Evolutionary conservation across 805 yeast species (phyloP).

Genomic region (Schwanniomyces sp.): DNA sequence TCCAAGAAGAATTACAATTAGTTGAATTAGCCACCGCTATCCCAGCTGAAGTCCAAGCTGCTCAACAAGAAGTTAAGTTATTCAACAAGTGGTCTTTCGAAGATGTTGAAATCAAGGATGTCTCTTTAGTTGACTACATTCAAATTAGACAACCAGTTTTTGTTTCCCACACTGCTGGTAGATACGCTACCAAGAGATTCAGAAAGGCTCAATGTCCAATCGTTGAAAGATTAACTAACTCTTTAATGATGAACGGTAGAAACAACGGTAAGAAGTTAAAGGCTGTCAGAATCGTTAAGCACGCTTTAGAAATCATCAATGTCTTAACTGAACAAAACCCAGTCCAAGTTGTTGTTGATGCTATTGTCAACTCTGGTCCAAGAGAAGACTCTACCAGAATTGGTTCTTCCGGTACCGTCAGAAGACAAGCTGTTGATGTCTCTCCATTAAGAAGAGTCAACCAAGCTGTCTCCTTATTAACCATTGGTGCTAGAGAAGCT

Average conservation of each 20-base stretch:
- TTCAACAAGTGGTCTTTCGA: constrained; percentile 99
- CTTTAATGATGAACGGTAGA: constrained; percentile 99
- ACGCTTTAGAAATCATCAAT: constrained; percentile 96
- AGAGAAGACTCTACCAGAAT: constrained; percentile 99
- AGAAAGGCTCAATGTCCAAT: constrained; percentile 99
- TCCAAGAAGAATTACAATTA: constrained; percentile 79
- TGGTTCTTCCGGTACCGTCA: constrained; percentile 99
- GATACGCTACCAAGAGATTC: constrained; percentile 99
- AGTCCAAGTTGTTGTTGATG: constrained; percentile 98
- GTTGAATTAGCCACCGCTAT: constrained; percentile 92
- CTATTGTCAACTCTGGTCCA: constrained; percentile 99
- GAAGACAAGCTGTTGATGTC: constrained; percentile 99
- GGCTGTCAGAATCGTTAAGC: constrained; percentile 99
- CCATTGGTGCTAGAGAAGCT: constrained; percentile 99
- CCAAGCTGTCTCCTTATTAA: constrained; percentile 97
- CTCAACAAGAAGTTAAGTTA: constrained; percentile 93
- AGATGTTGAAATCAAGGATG: constrained; percentile 96
- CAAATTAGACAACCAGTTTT: constrained; percentile 97
- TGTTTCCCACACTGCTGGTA: constrained; percentile 99
- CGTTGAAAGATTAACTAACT: constrained; percentile 98
- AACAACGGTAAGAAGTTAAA: constrained; percentile 99
- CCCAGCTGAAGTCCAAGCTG: constrained; percentile 95
- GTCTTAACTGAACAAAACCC: constrained; percentile 99
- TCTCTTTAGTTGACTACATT: constrained; percentile 97
- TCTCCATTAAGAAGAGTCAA: constrained; percentile 99